These are phyloP conservation scores for Fomes fomentarius DNA, from an alignment of 1,284 basidiomycete species.

Conservation along the genomic window DNA sequence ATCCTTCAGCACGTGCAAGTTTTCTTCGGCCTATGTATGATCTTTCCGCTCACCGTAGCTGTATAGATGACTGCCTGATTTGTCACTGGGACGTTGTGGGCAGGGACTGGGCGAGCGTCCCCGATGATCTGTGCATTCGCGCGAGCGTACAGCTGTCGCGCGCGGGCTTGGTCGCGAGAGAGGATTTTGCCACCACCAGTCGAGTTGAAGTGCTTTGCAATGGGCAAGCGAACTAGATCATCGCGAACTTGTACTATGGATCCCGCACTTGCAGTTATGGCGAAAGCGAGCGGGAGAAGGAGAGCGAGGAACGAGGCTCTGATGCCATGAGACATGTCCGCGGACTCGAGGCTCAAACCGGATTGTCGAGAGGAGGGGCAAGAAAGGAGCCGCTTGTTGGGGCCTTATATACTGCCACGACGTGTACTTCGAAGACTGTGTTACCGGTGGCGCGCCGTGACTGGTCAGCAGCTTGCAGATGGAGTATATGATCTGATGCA, in stretches of 20 bases:
- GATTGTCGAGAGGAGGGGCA: too few species aligned
- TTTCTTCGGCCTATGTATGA: background rate
- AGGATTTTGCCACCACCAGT: constrained; percentile 28
- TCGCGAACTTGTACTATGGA: constrained; percentile 28
- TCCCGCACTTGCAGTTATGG: constrained; percentile 25
- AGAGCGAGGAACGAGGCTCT: constrained; percentile 18
- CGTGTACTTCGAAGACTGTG: too few species aligned
- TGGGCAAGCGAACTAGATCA: constrained; percentile 26
- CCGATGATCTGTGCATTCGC: constrained; percentile 21
- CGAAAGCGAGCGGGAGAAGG: constrained; percentile 20
- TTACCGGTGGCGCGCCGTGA: too few species aligned
- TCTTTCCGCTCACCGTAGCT: constrained; percentile 32
- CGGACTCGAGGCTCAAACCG: too few species aligned
- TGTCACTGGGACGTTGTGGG: constrained; percentile 38
- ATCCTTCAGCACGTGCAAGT: background rate
- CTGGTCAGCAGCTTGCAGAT: too few species aligned
- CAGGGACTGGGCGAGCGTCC: constrained; percentile 6
- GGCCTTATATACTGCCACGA: too few species aligned
- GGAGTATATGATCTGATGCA: too few species aligned
- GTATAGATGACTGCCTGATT: constrained; percentile 41
- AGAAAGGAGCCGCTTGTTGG: too few species aligned
- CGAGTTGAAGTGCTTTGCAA: constrained; percentile 33
- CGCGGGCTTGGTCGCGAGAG: constrained; percentile 31
- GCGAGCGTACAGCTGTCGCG: constrained; percentile 21
- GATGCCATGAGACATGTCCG: constrained; percentile 18